phyloP scores from a whole-genome alignment of 1,284 basidiomycete species.

The Stereum hirsutum region DNA sequence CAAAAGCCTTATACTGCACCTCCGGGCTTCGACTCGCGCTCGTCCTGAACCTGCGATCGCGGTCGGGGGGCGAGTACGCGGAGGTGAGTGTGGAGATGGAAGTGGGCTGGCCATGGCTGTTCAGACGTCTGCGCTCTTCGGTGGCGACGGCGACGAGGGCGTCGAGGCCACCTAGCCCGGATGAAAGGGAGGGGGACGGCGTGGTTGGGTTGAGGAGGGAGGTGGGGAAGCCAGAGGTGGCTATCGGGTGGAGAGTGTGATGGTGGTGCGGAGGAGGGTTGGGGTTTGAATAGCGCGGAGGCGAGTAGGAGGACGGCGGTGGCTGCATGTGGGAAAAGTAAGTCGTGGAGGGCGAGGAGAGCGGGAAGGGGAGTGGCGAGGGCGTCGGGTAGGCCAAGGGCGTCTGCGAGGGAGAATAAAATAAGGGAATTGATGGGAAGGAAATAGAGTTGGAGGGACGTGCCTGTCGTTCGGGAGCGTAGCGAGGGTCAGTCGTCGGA shows the following conservation, averaged over 20 bases:
- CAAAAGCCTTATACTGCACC: conserved; percentile 6
- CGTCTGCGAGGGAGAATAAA: too few species aligned
- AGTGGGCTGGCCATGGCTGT: conserved; percentile 17
- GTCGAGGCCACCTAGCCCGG: conserved; percentile 31
- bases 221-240: conserved; percentile 6
- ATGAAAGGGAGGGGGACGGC: conserved; percentile 15
- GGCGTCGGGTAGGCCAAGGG: too few species aligned
- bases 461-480: too few species aligned
- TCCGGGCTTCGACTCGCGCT: conserved; percentile 17
- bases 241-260: conserved; percentile 9
- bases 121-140: conserved; percentile 38
- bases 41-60: conserved; percentile 8
- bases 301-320: background rate
- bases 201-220: conserved; percentile 9
- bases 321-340: background rate
- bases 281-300: background rate
- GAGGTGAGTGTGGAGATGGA: too few species aligned
- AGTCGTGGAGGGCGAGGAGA: background rate
- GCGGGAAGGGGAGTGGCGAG: background rate
- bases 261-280: conserved; percentile 5
- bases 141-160: conserved; percentile 47
- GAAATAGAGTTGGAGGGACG: too few species aligned
- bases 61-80: too few species aligned
- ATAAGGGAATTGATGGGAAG: too few species aligned
- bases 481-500: too few species aligned